phyloP scores from a whole-genome alignment of 116 monocot genomes.

The Trichopus zeylanicus region DNA sequence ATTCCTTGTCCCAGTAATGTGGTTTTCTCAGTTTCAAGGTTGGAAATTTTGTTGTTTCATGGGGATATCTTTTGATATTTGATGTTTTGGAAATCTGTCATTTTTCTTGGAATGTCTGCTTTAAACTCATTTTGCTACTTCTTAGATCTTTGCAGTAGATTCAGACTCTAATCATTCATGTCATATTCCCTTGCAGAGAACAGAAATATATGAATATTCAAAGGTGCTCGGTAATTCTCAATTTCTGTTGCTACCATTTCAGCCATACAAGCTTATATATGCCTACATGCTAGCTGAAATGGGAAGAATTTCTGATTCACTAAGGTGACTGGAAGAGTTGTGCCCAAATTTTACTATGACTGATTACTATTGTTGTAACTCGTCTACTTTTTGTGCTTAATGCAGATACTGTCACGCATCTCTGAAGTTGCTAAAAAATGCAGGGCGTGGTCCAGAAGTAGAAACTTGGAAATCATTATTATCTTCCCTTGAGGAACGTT shows the following conservation, averaged over 20 bases:
- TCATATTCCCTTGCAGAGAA: constrained; percentile 52
- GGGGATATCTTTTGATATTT: no score
- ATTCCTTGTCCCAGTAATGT: no score
- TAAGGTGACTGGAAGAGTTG: constrained; percentile 39
- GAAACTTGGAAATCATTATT: constrained; percentile 64
- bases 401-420: constrained; percentile 92
- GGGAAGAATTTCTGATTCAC: constrained; percentile 82
- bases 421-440: constrained; percentile 60
- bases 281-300: constrained; percentile 94
- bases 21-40: no score
- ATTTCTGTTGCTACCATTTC: constrained; percentile 70
- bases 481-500: constrained; percentile 80
- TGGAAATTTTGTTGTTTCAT: no score
- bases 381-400: not conserved
- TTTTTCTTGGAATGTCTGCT: no score
- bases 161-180: not conserved
- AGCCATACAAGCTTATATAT: constrained; percentile 95
- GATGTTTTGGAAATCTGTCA: no score
- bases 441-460: constrained; percentile 64
- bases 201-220: constrained; percentile 94
- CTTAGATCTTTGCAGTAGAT: not conserved
- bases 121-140: not conserved
- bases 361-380: not conserved
- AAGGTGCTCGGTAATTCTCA: constrained; percentile 96
- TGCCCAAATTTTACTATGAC: not conserved